Conservation (phyloP, 352 stramenopile species). For the Phytophthora tubulina region DNA sequence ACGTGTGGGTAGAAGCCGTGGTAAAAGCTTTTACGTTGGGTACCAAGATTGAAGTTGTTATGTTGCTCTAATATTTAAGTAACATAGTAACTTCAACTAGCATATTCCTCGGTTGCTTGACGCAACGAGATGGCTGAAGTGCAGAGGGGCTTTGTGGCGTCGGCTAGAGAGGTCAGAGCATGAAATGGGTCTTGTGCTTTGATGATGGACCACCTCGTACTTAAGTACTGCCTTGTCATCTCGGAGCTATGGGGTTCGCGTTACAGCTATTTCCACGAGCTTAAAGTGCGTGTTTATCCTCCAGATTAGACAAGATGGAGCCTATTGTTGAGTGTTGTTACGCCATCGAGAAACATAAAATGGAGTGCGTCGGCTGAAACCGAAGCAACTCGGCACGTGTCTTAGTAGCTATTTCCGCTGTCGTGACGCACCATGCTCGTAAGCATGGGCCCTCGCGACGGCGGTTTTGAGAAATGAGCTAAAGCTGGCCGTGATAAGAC, state of each 20-base stretch:
- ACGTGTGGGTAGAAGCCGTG: slow-evolving; percentile 17
- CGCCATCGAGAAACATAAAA: neutral
- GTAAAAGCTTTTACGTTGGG: neutral
- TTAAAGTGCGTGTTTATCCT: neutral
- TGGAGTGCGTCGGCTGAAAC: too few species aligned
- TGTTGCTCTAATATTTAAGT: neutral
- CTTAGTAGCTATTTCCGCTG: neutral
- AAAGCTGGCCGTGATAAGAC: slow-evolving; percentile 32
- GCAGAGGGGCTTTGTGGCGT: too few species aligned
- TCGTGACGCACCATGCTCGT: slow-evolving; percentile 1
- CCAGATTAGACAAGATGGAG: slow-evolving; percentile 3
- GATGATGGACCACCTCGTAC: too few species aligned
- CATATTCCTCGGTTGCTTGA: too few species aligned
- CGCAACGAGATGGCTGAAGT: too few species aligned
- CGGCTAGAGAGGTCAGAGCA: too few species aligned
- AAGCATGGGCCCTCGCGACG: neutral
- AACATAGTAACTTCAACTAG: slow-evolving; percentile 11
- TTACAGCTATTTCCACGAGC: too few species aligned
- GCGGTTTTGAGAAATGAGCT: slow-evolving; percentile 19
- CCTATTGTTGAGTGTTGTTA: neutral
- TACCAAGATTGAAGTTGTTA: too few species aligned
- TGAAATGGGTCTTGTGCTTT: too few species aligned
- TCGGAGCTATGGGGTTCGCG: too few species aligned
- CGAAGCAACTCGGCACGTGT: too few species aligned
- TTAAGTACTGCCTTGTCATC: too few species aligned